Evolutionary conservation across 2,329 filamentous ascomycete species (phyloP).

Genomic region (Arthrinium phaeospermum): DNA sequence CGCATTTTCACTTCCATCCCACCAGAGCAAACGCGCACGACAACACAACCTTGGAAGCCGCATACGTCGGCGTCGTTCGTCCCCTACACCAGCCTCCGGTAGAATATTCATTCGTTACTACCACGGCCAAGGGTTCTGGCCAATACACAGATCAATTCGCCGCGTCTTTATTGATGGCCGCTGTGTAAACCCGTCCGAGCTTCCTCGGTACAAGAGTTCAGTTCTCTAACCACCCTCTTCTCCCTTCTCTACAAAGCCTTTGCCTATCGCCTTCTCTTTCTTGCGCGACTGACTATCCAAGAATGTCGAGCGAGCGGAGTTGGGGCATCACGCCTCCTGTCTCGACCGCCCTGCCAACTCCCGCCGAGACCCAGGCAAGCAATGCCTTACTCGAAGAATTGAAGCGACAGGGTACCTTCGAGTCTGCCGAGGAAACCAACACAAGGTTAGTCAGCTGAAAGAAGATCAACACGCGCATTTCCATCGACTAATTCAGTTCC

Average conservation of each 20-base stretch:
- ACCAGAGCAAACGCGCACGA: conserved; percentile 7
- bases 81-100: background rate
- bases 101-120: conserved; percentile 1
- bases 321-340: conserved; percentile 84
- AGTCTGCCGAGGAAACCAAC: conserved; percentile 80
- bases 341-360: conserved; percentile 76
- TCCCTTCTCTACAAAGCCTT: background rate
- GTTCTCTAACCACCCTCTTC: background rate
- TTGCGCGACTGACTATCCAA: conserved; percentile 9
- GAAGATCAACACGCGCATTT: conserved; percentile 22
- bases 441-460: conserved; percentile 65
- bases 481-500: background rate
- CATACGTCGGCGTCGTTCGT: background rate
- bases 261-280: background rate
- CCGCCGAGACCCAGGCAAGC: conserved; percentile 77
- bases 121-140: background rate
- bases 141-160: background rate
- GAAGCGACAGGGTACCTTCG: conserved; percentile 89
- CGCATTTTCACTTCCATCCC: conserved; percentile 11
- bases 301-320: conserved; percentile 36
- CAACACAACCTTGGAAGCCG: background rate
- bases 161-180: conserved; percentile 1
- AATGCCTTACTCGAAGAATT: conserved; percentile 83
- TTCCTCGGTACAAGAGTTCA: background rate
- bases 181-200: conserved; percentile 7